These are phyloP conservation scores for Scutellaria galericulata DNA, from an alignment of 257 asterid genomes.

Conservation along the genomic window DNA sequence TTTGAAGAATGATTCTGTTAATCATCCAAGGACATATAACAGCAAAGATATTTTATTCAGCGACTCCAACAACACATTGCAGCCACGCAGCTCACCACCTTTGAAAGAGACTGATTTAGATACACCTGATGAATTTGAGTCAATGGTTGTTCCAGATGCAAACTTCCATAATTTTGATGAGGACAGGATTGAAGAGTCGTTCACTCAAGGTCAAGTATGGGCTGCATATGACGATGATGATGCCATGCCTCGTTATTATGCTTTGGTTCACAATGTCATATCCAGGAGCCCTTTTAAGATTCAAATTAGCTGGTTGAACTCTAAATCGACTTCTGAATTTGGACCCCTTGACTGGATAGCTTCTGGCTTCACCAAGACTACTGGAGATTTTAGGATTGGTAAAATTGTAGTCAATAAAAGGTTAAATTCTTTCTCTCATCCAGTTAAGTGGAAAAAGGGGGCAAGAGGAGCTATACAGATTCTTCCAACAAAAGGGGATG, in stretches of 20 bases:
- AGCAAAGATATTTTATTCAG: slow-evolving; percentile 13
- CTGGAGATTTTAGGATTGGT: slow-evolving; percentile 65
- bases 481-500: slow-evolving; percentile 66
- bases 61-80: slow-evolving; percentile 24
- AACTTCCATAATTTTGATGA: slow-evolving; percentile 66
- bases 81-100: slow-evolving; percentile 34
- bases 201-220: slow-evolving; percentile 67
- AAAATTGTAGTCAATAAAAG: slow-evolving; percentile 38
- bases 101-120: slow-evolving; percentile 33
- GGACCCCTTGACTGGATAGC: slow-evolving; percentile 53
- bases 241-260: slow-evolving; percentile 81
- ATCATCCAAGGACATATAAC: slow-evolving; percentile 28
- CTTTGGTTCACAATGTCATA: slow-evolving; percentile 50
- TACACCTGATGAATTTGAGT: slow-evolving; percentile 37
- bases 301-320: slow-evolving; percentile 65
- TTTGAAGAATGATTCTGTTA: slow-evolving; percentile 19
- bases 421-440: slow-evolving; percentile 68
- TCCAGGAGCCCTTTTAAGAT: slow-evolving; percentile 57
- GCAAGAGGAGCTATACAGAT: slow-evolving; percentile 58
- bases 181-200: slow-evolving; percentile 56
- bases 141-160: slow-evolving; percentile 67
- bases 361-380: slow-evolving; percentile 60
- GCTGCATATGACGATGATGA: slow-evolving; percentile 74
- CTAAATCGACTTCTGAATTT: slow-evolving; percentile 45
- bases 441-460: slow-evolving; percentile 59